Evolutionary conservation across 1,284 basidiomycete genomes (phyloP).

Genomic region (Irpex sp.): DNA sequence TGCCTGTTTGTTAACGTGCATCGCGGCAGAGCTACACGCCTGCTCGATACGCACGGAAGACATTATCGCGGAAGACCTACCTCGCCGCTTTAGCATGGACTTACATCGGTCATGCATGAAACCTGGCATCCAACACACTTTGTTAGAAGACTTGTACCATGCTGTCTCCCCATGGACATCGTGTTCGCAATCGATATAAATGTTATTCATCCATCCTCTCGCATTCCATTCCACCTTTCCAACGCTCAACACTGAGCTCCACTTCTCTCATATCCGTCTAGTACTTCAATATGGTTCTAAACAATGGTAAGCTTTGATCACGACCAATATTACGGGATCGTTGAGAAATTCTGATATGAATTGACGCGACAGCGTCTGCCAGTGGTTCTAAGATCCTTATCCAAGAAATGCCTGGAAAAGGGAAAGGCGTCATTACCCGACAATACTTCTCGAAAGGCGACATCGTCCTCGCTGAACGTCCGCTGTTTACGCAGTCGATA

Average conservation of each 20-base stretch:
- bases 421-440: constrained; percentile 8
- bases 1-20: neutral
- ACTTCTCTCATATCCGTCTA: neutral
- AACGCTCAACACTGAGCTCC: neutral
- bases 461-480: constrained; percentile 8
- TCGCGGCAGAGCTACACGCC: neutral
- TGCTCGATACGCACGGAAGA: neutral
- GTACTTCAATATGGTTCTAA: neutral
- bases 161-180: neutral
- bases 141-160: neutral
- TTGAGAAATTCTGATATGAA: neutral
- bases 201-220: neutral
- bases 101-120: neutral
- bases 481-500: constrained; percentile 9
- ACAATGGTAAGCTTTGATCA: neutral
- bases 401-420: constrained; percentile 9
- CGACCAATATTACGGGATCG: too few relatives aligned
- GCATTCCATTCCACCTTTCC: neutral
- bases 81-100: neutral
- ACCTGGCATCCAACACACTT: neutral
- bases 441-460: constrained; percentile 8
- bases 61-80: neutral
- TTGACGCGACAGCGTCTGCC: neutral
- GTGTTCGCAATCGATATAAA: neutral
- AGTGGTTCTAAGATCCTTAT: constrained; percentile 2